Conservation (phyloP, 768 basidiomycete species). For the Tremella yokohamensis region DNA sequence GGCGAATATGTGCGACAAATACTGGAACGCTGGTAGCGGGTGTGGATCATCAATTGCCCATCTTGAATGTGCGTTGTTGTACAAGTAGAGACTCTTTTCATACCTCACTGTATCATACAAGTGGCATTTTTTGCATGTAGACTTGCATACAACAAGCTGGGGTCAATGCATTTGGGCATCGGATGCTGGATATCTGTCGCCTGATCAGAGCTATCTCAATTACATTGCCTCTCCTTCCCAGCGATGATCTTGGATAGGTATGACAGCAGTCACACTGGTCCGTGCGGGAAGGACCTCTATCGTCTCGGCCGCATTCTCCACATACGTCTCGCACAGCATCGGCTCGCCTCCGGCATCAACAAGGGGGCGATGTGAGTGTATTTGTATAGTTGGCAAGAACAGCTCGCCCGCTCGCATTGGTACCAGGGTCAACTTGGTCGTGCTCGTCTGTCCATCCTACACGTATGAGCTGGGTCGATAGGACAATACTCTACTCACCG, state of each 20-base stretch:
- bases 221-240: no score
- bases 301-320: conserved; percentile 76
- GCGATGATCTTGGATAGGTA: conserved; percentile 21
- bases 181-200: no score
- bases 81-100: not conserved
- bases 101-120: conserved; percentile 1
- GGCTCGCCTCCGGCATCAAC: conserved; percentile 51
- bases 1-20: conserved; percentile 44
- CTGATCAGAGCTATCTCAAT: no score
- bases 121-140: conserved; percentile 1
- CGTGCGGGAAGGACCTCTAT: conserved; percentile 78
- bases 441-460: not conserved
- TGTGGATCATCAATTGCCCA: not conserved
- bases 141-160: not conserved
- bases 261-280: conserved; percentile 62
- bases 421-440: conserved; percentile 56
- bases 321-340: conserved; percentile 64
- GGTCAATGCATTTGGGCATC: no score
- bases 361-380: conserved; percentile 52
- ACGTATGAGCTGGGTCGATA: not conserved
- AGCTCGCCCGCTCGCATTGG: conserved; percentile 81
- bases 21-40: conserved; percentile 38
- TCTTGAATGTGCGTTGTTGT: not conserved
- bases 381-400: conserved; percentile 66
- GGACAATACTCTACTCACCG: conserved; percentile 55